These are phyloP conservation scores for Pseudogymnoascus sp. DNA, from an alignment of 2,329 filamentous ascomycete genomes.

Conservation along the genomic window DNA sequence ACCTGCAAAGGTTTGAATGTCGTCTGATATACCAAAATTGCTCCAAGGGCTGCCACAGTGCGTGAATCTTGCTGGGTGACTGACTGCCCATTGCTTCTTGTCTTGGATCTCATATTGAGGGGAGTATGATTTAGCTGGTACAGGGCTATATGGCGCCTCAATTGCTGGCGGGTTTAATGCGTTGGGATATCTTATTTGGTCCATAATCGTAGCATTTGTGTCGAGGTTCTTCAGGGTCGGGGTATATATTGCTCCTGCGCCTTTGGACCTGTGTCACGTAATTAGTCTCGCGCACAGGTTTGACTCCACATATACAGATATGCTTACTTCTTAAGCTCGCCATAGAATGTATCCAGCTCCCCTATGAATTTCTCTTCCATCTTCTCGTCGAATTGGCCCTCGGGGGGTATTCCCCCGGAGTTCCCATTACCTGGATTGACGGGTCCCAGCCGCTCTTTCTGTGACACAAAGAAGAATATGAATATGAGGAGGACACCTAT, in stretches of 20 bases:
- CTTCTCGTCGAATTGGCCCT: neutral
- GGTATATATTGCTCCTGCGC: conserved; percentile 47
- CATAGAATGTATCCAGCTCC: conserved; percentile 29
- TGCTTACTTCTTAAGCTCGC: conserved; percentile 29
- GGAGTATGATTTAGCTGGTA: conserved; percentile 51
- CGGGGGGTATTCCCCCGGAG: neutral
- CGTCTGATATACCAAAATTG: conserved; percentile 36
- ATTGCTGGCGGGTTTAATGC: conserved; percentile 29
- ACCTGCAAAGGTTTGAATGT: conserved; percentile 57
- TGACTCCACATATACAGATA: conserved; percentile 17
- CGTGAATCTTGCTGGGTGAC: conserved; percentile 49
- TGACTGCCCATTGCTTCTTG: conserved; percentile 47
- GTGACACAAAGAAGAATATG: neutral
- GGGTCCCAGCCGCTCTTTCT: neutral
- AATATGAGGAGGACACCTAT: neutral
- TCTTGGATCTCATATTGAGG: conserved; percentile 64
- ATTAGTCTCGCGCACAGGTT: conserved; percentile 10
- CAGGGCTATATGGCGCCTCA: conserved; percentile 34
- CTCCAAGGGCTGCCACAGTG: conserved; percentile 56
- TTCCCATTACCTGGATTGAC: neutral
- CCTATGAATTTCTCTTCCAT: conserved; percentile 26
- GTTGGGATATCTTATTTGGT: conserved; percentile 28
- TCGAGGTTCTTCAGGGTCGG: conserved; percentile 43
- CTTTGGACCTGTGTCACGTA: conserved; percentile 31
- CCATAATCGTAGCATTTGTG: conserved; percentile 28